Conservation (phyloP, 2,329 filamentous ascomycete genomes). For the Boeremia lycopersici region DNA sequence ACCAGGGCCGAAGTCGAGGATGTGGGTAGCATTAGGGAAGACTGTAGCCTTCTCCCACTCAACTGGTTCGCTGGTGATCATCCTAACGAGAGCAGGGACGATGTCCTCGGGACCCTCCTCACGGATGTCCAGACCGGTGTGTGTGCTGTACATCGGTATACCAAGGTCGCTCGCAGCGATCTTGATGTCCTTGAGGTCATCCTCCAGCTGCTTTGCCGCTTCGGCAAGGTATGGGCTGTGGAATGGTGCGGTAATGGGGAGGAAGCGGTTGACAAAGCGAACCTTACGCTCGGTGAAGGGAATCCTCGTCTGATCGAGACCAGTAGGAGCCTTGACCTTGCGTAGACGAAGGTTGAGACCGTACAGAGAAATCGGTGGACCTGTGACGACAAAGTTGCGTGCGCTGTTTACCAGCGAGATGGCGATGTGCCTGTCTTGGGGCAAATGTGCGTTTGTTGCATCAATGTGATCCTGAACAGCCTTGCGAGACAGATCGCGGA, state of each 20-base stretch:
- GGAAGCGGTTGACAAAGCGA: slow-evolving; percentile 94
- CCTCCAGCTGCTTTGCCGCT: slow-evolving; percentile 80
- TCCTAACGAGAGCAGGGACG: slow-evolving; percentile 82
- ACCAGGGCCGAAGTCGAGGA: slow-evolving; percentile 95
- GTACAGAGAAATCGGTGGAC: slow-evolving; percentile 92
- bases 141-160: slow-evolving; percentile 84
- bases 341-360: slow-evolving; percentile 93
- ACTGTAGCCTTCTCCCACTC: slow-evolving; percentile 95
- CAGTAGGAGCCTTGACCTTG: slow-evolving; percentile 97
- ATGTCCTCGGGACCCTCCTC: slow-evolving; percentile 73
- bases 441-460: slow-evolving; percentile 94
- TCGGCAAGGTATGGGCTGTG: slow-evolving; percentile 92
- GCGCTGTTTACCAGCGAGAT: slow-evolving; percentile 97
- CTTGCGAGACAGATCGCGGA: slow-evolving; percentile 84
- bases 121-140: slow-evolving; percentile 81
- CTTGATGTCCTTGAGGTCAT: slow-evolving; percentile 82
- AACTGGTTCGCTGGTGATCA: slow-evolving; percentile 93
- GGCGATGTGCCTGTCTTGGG: slow-evolving; percentile 87
- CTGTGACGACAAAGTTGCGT: slow-evolving; percentile 94
- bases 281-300: slow-evolving; percentile 96
- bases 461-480: slow-evolving; percentile 97
- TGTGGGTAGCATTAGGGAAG: slow-evolving; percentile 89
- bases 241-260: slow-evolving; percentile 97
- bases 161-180: slow-evolving; percentile 76
- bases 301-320: slow-evolving; percentile 91